Base-by-base conservation (phyloP, 768 basidiomycete species). In the Boletus pseudo-olivaceus region DNA sequence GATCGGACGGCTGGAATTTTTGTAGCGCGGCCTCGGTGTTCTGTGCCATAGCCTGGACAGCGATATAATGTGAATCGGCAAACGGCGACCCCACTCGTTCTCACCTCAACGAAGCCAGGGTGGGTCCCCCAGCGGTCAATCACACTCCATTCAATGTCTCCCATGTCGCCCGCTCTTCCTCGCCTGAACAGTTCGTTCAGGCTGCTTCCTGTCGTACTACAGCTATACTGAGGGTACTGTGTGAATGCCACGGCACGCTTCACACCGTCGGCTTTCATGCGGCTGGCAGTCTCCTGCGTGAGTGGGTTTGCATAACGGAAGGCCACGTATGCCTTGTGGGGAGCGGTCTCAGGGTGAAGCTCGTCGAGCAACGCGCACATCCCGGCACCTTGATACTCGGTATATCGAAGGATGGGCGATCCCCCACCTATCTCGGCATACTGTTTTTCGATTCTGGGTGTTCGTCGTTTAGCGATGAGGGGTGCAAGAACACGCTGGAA, bases 61-160 rank as follows among this genome's bases (percentile, higher is more conserved):
- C 19, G 52, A 44, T 40, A 48, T 48, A 47, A 19, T 44, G 34
- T 55, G 44, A 49, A 49, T 19, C 43, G 35, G 34, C 6, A 48
- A 39, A 38, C 17, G 37, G 30, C 20, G 1, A 49, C 3, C 7
- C 7, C n/a, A 23, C 32, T 12, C 15, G n/a, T 19, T 70, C 82
- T 47, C 66, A 93, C 96, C 79, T 98, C 93, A 56, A 99, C 81
- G 64, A 98, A 90, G 5, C 97, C 97, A 6, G 88, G 79, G 69
- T 99, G 91, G 10, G 92, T 93, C 9, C 93, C 94, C 97, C 97
- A 99, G 27, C 97, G 82, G 74, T 99, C 97, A 66, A 99, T 89
- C 7, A 98, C 94, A 67, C 91, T 96, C 97, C 97, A 99, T 64
- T 93, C 82, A 23, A 99, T 80, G 61, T 77, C 76, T 47, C 79